These are phyloP conservation scores for Camelina neglecta DNA, from an alignment of 345 rosid species.

Conservation along the genomic window DNA sequence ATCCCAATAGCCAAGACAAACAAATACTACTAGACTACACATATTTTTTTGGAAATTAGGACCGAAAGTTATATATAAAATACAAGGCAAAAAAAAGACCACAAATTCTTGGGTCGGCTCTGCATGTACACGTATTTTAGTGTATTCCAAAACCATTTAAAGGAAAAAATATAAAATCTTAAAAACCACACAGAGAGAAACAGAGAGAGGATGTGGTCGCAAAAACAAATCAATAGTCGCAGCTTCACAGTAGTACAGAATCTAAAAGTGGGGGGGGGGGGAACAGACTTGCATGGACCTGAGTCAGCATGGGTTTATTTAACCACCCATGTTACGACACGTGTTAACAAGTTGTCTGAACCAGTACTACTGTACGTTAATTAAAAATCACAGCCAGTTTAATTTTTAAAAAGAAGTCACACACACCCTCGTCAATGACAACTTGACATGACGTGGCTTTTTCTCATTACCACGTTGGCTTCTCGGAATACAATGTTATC, in stretches of 20 bases:
- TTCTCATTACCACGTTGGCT: constrained; percentile 36
- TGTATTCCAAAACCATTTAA: neutral
- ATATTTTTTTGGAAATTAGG: no score
- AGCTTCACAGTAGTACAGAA: constrained; percentile 11
- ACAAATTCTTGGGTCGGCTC: no score
- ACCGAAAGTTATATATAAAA: no score
- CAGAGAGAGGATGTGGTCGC: neutral
- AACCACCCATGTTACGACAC: constrained; percentile 34
- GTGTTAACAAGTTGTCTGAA: constrained; percentile 35
- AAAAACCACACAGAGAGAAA: neutral
- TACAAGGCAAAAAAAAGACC: no score
- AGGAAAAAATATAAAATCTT: neutral
- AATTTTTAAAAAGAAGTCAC: neutral
- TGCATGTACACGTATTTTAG: neutral
- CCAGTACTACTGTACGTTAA: neutral
- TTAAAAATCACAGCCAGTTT: neutral
- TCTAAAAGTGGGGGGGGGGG: neutral
- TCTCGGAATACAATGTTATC: constrained; percentile 34
- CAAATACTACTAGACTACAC: no score
- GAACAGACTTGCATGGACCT: constrained; percentile 41
- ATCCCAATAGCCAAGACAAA: no score
- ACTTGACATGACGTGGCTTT: constrained; percentile 33
- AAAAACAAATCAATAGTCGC: neutral
- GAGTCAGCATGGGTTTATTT: constrained; percentile 44
- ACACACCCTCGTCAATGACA: constrained; percentile 1